A percentile compares a stretch with the other conserved stretches of the same genome.
Conservation (phyloP, 768 basidiomycete species). For the Tubosaeta brunneosetosa region DNA sequence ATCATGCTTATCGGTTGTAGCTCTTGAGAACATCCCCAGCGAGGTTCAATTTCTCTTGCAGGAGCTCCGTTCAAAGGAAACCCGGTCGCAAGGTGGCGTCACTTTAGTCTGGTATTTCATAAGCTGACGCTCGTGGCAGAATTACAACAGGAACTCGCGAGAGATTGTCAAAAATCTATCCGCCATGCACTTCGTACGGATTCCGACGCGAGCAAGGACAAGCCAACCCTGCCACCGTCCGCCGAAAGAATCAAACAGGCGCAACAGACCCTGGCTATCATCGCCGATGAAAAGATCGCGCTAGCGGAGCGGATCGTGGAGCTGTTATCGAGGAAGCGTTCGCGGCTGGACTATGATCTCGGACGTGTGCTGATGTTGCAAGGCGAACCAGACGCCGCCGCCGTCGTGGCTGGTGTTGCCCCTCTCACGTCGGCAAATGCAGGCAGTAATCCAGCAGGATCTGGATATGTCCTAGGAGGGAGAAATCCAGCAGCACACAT, state of each 20-base stretch:
- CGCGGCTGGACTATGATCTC: slow-evolving; percentile 46
- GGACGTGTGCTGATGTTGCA: slow-evolving; percentile 40
- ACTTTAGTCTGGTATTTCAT: neutral
- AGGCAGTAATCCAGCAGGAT: slow-evolving; percentile 10
- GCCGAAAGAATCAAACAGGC: slow-evolving; percentile 28
- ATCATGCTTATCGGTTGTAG: slow-evolving; percentile 19
- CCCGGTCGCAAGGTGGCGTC: slow-evolving; percentile 36
- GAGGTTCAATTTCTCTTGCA: slow-evolving; percentile 46
- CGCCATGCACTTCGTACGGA: slow-evolving; percentile 38
- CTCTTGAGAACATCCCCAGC: slow-evolving; percentile 47
- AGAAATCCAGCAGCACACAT: slow-evolving; percentile 39
- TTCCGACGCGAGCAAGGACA: slow-evolving; percentile 27
- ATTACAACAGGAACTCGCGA: slow-evolving; percentile 40
- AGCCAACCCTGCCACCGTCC: slow-evolving; percentile 27
- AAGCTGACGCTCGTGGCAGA: slow-evolving; percentile 24
- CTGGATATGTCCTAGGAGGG: slow-evolving; percentile 31
- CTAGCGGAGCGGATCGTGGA: slow-evolving; percentile 42
- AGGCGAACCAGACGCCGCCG: slow-evolving; percentile 38
- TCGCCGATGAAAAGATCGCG: slow-evolving; percentile 41
- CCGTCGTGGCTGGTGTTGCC: slow-evolving; percentile 26
- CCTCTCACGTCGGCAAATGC: slow-evolving; percentile 17
- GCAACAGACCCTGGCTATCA: slow-evolving; percentile 26
- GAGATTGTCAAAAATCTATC: slow-evolving; percentile 40
- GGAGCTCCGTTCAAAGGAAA: slow-evolving; percentile 44
- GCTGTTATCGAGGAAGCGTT: slow-evolving; percentile 42